phyloP scores from a whole-genome alignment of 2,329 filamentous ascomycete genomes.

The Coniella vitis region DNA sequence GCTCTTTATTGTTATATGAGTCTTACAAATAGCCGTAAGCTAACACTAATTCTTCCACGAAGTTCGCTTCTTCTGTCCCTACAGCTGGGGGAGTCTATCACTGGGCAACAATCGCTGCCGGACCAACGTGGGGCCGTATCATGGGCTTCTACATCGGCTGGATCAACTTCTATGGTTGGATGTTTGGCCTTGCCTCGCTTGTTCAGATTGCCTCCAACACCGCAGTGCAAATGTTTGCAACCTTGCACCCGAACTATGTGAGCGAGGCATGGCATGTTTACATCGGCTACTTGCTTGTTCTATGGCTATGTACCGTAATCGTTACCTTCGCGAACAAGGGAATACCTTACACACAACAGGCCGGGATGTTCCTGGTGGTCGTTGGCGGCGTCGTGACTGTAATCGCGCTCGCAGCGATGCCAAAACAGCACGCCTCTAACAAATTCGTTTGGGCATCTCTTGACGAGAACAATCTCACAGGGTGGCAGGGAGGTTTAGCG shows the following conservation, averaged over 20 bases:
- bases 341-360: slow-evolving; percentile 44
- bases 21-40: too few relatives aligned
- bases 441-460: slow-evolving; percentile 47
- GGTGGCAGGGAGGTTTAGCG: slow-evolving; percentile 52
- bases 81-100: slow-evolving; percentile 55
- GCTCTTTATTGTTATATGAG: neutral
- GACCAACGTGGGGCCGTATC: slow-evolving; percentile 45
- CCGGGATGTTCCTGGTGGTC: slow-evolving; percentile 50
- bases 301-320: slow-evolving; percentile 44
- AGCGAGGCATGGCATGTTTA: slow-evolving; percentile 53
- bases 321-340: slow-evolving; percentile 51
- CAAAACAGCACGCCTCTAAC: slow-evolving; percentile 40
- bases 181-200: slow-evolving; percentile 55
- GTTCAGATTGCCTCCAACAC: slow-evolving; percentile 53
- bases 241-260: slow-evolving; percentile 47
- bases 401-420: slow-evolving; percentile 47
- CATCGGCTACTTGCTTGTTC: slow-evolving; percentile 47
- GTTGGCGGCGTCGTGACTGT: slow-evolving; percentile 46
- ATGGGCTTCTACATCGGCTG: slow-evolving; percentile 41
- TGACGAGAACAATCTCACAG: slow-evolving; percentile 40
- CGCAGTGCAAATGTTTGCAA: slow-evolving; percentile 52
- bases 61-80: slow-evolving; percentile 55
- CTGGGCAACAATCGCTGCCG: slow-evolving; percentile 53
- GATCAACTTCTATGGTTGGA: slow-evolving; percentile 54
- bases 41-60: slow-evolving; percentile 8